Evolutionary conservation across 192 early-diverging fungal species (phyloP).

Genomic region (Backusella mclennaniae): DNA sequence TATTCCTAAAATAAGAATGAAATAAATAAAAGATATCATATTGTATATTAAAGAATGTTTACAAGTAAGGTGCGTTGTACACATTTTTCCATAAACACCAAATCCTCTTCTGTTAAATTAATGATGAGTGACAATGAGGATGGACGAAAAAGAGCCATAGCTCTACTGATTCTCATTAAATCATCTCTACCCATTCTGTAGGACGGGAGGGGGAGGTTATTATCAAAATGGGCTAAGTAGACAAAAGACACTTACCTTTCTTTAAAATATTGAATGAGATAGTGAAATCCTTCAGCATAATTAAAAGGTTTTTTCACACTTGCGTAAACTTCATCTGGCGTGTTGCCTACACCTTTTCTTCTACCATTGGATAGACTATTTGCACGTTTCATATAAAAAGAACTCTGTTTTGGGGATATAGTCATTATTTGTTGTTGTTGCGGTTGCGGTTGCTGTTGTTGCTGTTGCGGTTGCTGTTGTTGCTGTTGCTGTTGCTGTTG

Average conservation of each 20-base stretch:
- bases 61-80: conserved; percentile 89
- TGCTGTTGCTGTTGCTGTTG: not conserved
- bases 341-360: conserved; percentile 33
- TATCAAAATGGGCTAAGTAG: not conserved
- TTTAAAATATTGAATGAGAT: conserved; percentile 78
- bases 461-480: not conserved
- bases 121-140: conserved; percentile 92
- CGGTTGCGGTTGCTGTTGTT: not conserved
- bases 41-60: conserved; percentile 1
- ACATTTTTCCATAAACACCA: conserved; percentile 96
- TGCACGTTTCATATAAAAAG: not conserved
- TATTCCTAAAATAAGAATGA: conserved; percentile 68
- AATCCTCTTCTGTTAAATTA: conserved; percentile 91
- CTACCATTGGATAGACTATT: conserved; percentile 2
- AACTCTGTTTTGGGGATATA: not conserved
- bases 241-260: conserved; percentile 47
- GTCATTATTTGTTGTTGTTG: not conserved
- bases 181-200: conserved; percentile 83
- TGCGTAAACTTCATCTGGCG: conserved; percentile 75
- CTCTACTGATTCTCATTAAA: conserved; percentile 86
- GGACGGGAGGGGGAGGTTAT: not conserved
- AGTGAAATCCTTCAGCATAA: conserved; percentile 94
- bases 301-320: conserved; percentile 81
- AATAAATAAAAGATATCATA: not conserved
- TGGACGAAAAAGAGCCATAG: conserved; percentile 87